A percentile compares a stretch with the other conserved stretches of the same genome.
These are phyloP conservation scores for Biscogniauxia mediterranea DNA, from an alignment of 2,329 filamentous ascomycete genomes.

Conservation along the genomic window DNA sequence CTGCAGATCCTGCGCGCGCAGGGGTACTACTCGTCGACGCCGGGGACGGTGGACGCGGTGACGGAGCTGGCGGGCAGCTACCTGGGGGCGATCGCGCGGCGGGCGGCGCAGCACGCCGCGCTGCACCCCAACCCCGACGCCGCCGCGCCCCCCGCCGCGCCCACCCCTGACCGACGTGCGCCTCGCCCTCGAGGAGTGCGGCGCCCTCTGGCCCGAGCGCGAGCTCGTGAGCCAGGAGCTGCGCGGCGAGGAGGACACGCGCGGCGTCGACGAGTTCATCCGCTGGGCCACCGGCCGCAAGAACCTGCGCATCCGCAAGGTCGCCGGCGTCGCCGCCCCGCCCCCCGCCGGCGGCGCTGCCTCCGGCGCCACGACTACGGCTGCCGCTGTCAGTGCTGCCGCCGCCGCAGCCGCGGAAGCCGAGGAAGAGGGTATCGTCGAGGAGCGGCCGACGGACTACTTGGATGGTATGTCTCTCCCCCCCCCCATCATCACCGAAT, in stretches of 20 bases:
- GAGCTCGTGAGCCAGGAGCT: slow-evolving; percentile 67
- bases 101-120: slow-evolving; percentile 68
- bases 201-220: slow-evolving; percentile 68
- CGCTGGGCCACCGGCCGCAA: slow-evolving; percentile 73
- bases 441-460: slow-evolving; percentile 56
- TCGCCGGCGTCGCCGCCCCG: slow-evolving; percentile 65
- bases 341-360: slow-evolving; percentile 40
- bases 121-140: slow-evolving; percentile 54
- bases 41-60: slow-evolving; percentile 82
- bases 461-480: slow-evolving; percentile 53
- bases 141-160: slow-evolving; percentile 46
- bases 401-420: slow-evolving; percentile 37
- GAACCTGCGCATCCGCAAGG: slow-evolving; percentile 77
- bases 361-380: slow-evolving; percentile 55
- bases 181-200: slow-evolving; percentile 79
- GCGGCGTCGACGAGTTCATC: slow-evolving; percentile 75
- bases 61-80: slow-evolving; percentile 84
- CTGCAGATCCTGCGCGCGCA: slow-evolving; percentile 89
- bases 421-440: slow-evolving; percentile 54
- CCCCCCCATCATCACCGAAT: background rate
- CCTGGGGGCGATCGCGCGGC: slow-evolving; percentile 69
- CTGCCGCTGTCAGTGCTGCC: slow-evolving; percentile 47
- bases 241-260: slow-evolving; percentile 70
- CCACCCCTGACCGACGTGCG: slow-evolving; percentile 74
- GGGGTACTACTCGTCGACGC: slow-evolving; percentile 80